phyloP scores from a whole-genome alignment of 768 basidiomycete genomes.

The Naematelia encephala region DNA sequence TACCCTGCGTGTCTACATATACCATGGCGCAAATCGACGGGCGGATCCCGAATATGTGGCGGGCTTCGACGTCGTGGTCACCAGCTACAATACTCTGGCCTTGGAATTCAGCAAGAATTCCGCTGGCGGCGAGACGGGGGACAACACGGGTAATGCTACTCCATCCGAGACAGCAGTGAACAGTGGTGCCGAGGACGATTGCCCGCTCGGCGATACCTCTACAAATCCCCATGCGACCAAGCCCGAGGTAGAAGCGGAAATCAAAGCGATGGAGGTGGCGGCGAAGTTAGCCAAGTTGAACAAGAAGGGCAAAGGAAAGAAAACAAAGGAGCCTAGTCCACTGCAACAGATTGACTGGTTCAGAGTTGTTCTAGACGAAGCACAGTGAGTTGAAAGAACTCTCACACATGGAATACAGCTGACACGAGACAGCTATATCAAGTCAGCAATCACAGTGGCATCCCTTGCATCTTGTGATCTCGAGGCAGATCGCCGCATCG shows the following conservation, averaged over 20 bases:
- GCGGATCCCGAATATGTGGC: slow-evolving; percentile 82
- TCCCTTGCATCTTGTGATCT: slow-evolving; percentile 94
- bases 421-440: slow-evolving; percentile 72
- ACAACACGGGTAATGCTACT: slow-evolving; percentile 57
- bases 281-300: slow-evolving; percentile 60
- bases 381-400: slow-evolving; percentile 67
- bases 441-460: slow-evolving; percentile 89
- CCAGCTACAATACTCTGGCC: slow-evolving; percentile 92
- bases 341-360: slow-evolving; percentile 97
- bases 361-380: slow-evolving; percentile 86
- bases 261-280: slow-evolving; percentile 46
- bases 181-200: slow-evolving; percentile 62
- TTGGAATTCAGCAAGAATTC: slow-evolving; percentile 92
- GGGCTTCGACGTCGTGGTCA: slow-evolving; percentile 95
- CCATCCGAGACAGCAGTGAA: slow-evolving; percentile 44
- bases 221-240: slow-evolving; percentile 52
- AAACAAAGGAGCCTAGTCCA: slow-evolving; percentile 55
- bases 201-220: slow-evolving; percentile 64
- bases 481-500: slow-evolving; percentile 84
- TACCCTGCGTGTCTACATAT: slow-evolving; percentile 68
- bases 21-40: slow-evolving; percentile 85
- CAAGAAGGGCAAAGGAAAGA: slow-evolving; percentile 57
- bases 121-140: slow-evolving; percentile 55
- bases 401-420: neutral
- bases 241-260: slow-evolving; percentile 48